A percentile compares a stretch with the other conserved stretches of the same genome.
These are phyloP conservation scores for Dactylellina haptotyla DNA, from an alignment of 2,329 filamentous ascomycete genomes.

Conservation along the genomic window DNA sequence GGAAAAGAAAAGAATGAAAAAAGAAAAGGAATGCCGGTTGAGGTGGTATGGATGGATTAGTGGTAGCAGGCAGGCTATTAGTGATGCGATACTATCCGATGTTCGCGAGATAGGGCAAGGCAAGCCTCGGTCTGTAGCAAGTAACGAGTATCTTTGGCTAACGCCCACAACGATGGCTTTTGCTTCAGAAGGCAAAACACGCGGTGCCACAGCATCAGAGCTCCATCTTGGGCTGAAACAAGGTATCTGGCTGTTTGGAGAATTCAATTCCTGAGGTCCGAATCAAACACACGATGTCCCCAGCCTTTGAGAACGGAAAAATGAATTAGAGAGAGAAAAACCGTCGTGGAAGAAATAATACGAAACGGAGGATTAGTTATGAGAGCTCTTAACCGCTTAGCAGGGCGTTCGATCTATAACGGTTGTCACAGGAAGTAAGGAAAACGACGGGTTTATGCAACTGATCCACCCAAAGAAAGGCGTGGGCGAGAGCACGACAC, in stretches of 20 bases:
- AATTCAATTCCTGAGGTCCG: constrained; percentile 16
- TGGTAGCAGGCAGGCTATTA: background rate
- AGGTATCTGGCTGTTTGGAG: constrained; percentile 3
- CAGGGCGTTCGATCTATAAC: background rate
- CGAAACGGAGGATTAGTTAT: constrained; percentile 31
- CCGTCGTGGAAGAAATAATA: too few relatives aligned
- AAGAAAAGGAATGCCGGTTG: constrained; percentile 6
- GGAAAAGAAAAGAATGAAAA: background rate
- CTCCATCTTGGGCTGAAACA: constrained; percentile 31
- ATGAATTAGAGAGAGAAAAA: too few relatives aligned
- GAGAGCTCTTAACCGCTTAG: constrained; percentile 12
- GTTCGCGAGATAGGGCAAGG: constrained; percentile 36
- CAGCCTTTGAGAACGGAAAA: constrained; percentile 10
- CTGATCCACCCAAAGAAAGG: constrained; percentile 32
- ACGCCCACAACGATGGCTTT: constrained; percentile 12
- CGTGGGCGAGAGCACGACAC: constrained; percentile 39
- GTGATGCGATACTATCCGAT: constrained; percentile 44
- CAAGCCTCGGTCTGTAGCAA: constrained; percentile 4
- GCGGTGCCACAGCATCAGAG: constrained; percentile 22
- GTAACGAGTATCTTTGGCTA: constrained; percentile 22
- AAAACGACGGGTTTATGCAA: constrained; percentile 2
- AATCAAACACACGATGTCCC: constrained; percentile 5
- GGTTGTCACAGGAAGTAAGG: constrained; percentile 10
- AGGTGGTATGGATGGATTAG: background rate
- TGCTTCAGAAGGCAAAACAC: constrained; percentile 22